A percentile compares a stretch with the other conserved stretches of the same genome.
Evolutionary conservation across 306 rosid species (phyloP).

Genomic region (Prunus fruticosa): DNA sequence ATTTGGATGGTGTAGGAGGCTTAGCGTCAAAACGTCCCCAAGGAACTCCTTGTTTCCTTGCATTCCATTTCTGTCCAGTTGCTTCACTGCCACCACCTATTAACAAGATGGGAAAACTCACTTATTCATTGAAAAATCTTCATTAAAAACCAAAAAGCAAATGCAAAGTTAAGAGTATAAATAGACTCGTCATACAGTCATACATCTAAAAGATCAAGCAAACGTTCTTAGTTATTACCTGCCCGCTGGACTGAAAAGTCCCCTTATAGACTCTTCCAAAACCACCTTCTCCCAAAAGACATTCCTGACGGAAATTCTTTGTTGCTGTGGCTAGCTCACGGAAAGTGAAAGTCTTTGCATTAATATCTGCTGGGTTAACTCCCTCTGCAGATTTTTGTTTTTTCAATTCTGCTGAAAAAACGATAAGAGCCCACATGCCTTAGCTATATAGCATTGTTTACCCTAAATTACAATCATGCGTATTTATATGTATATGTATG

Average conservation of each 20-base stretch:
- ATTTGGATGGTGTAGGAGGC: constrained; percentile 70
- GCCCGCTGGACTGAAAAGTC: constrained; percentile 54
- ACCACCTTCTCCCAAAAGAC: constrained; percentile 86
- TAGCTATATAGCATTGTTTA: background rate
- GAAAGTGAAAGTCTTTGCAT: constrained; percentile 69
- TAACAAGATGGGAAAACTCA: background rate
- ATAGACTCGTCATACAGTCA: too few relatives aligned
- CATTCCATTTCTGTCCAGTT: constrained; percentile 76
- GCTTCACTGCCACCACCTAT: constrained; percentile 93
- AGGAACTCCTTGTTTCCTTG: constrained; percentile 78
- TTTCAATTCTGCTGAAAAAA: constrained; percentile 24
- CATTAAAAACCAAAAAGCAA: background rate
- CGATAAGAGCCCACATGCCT: background rate
- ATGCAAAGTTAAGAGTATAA: too few relatives aligned
- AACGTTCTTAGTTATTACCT: constrained; percentile 39
- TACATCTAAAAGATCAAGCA: too few relatives aligned
- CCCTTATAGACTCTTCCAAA: constrained; percentile 93
- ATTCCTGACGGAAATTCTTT: constrained; percentile 79
- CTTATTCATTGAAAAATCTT: background rate
- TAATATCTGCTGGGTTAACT: constrained; percentile 32
- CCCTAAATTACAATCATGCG: too few relatives aligned
- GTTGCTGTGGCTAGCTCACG: constrained; percentile 91
- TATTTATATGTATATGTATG: too few relatives aligned
- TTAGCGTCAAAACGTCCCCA: constrained; percentile 56
- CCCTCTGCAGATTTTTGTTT: constrained; percentile 38